Conservation (phyloP, 805 yeast species). For the Metschnikowia matae region DNA sequence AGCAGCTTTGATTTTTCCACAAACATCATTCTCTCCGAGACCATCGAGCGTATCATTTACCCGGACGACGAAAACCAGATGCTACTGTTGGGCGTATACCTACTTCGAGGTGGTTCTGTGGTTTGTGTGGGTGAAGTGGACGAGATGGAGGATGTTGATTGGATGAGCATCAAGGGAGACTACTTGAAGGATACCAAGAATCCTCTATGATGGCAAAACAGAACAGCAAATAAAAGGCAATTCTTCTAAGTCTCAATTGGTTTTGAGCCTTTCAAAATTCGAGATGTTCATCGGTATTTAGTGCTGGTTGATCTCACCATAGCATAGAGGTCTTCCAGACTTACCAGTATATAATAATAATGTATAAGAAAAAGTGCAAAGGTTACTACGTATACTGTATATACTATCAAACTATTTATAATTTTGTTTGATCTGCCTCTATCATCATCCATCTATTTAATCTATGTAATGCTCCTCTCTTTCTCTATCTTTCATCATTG, state of each 20-base stretch:
- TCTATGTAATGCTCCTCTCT: too few relatives aligned
- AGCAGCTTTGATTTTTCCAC: conserved; percentile 64
- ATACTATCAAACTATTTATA: too few relatives aligned
- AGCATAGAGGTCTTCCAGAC: neutral
- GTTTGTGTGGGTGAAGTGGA: conserved; percentile 55
- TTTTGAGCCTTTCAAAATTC: too few relatives aligned
- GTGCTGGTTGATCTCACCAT: neutral
- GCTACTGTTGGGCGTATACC: conserved; percentile 43
- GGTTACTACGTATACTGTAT: neutral
- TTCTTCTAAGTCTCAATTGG: neutral
- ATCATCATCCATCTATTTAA: too few relatives aligned
- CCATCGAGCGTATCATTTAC: conserved; percentile 49
- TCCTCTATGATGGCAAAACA: conserved; percentile 23
- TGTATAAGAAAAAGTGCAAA: neutral
- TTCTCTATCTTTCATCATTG: neutral
- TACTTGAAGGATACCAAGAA: conserved; percentile 38
- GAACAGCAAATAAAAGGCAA: neutral
- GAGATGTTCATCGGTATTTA: too few relatives aligned
- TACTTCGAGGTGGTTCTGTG: conserved; percentile 57
- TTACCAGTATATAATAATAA: neutral
- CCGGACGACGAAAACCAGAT: conserved; percentile 39
- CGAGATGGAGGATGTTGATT: conserved; percentile 41
- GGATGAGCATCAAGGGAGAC: conserved; percentile 31
- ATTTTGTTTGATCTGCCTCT: too few relatives aligned
- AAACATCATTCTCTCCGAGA: conserved; percentile 51